Percentiles rank a stretch among this genome's conserved stretches.
These are phyloP conservation scores for Geopyxis carbonaria DNA, from an alignment of 495 filamentous ascomycete species.

Conservation along the genomic window DNA sequence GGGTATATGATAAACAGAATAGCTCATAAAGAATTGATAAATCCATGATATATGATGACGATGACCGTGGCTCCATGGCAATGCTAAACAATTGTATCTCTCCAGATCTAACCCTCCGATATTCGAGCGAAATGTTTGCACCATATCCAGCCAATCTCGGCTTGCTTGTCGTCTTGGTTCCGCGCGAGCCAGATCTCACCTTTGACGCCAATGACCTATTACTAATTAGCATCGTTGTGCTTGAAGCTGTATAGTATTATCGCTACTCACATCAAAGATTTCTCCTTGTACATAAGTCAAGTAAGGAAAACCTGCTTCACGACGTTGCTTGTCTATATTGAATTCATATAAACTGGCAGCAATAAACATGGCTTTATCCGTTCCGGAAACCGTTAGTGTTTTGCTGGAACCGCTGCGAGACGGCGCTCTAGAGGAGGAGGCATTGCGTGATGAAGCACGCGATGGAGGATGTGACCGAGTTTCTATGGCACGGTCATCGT, in stretches of 20 bases:
- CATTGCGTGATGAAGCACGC: conserved; percentile 16
- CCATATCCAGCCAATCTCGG: conserved; percentile 93
- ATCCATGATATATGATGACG: too few species aligned
- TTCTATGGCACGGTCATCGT: conserved; percentile 35
- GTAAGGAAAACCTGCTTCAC: conserved; percentile 90
- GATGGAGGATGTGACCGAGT: conserved; percentile 16
- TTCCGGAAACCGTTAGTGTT: conserved; percentile 27
- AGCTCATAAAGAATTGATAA: too few species aligned
- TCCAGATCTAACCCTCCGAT: background rate
- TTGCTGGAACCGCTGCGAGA: conserved; percentile 19
- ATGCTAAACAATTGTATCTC: background rate
- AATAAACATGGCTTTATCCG: conserved; percentile 57
- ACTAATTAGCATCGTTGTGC: background rate
- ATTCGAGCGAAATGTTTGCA: conserved; percentile 67
- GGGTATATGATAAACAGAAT: too few species aligned
- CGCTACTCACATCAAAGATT: conserved; percentile 53
- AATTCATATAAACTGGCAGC: conserved; percentile 92
- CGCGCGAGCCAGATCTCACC: conserved; percentile 94
- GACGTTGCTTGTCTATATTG: conserved; percentile 78
- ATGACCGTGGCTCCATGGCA: too few species aligned
- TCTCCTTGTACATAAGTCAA: conserved; percentile 78
- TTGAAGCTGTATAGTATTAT: background rate
- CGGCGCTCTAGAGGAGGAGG: conserved; percentile 26
- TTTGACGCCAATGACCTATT: conserved; percentile 58
- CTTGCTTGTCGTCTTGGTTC: conserved; percentile 75